Conservation (phyloP, 129 eudicot genomes). For the Helianthus annuus region DNA sequence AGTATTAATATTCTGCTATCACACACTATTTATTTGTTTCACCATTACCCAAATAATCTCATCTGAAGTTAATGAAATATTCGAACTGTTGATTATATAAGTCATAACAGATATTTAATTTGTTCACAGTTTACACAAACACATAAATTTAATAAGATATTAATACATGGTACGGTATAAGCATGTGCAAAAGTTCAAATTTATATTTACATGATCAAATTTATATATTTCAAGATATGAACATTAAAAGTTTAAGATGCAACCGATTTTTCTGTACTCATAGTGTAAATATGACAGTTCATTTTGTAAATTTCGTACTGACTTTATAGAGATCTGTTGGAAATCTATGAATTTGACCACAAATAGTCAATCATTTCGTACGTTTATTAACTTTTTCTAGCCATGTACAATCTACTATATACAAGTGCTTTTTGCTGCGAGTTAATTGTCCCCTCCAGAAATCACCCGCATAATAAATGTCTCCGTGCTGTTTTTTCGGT, state of each 20-base stretch:
- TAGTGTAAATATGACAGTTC: background rate
- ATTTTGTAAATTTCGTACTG: background rate
- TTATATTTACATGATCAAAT: too few species aligned
- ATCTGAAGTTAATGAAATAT: background rate
- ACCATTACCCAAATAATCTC: background rate
- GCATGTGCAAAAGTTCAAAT: too few species aligned
- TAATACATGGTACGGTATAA: too few species aligned
- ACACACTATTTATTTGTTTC: background rate
- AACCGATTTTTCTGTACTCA: background rate
- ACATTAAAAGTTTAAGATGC: too few species aligned
- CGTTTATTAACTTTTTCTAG: background rate
- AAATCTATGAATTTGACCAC: background rate
- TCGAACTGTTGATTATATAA: too few species aligned
- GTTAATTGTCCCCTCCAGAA: background rate
- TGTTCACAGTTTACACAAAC: too few species aligned
- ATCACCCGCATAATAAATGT: slow-evolving; percentile 6
- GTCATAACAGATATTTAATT: too few species aligned
- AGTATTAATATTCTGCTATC: background rate
- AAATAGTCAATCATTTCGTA: background rate
- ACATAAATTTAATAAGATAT: too few species aligned
- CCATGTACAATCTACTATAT: slow-evolving; percentile 2
- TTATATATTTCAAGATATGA: too few species aligned
- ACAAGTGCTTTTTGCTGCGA: background rate
- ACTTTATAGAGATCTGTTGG: background rate
- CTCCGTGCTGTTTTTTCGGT: slow-evolving; percentile 14